Evolutionary conservation across 495 filamentous ascomycete genomes (phyloP), one percentile per base, ranked within the genome.

Genomic region (Talaromyces borbonicus): DNA sequence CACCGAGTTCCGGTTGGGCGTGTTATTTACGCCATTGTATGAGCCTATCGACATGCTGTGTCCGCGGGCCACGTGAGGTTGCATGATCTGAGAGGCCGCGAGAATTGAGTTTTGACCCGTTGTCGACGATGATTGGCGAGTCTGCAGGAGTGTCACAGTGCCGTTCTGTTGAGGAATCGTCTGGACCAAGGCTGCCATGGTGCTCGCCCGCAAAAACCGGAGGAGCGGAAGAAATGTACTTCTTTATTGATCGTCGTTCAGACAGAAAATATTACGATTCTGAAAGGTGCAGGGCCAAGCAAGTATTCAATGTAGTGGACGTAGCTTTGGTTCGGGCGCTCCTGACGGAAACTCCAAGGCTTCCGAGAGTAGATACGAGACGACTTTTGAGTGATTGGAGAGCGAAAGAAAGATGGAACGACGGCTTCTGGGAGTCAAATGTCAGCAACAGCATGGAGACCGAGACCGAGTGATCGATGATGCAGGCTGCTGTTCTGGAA

Each of bases 141-240:
- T 80, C 50, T 84, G 77, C 59, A 88, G 85, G 52, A 94, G 81
- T 45, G 84, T 83, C 57, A 85, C 77, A 50, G 84, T 85, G 57
- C 78, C 77, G 61, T 80, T 79, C 66, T 87, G 85, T 67, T 85
- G 79, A 55, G 87, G 83, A 60, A 90, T 89, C 51, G 87, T 78
- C 74, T 94, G 87, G 66, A 92, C 86, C 69, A 94, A 76, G 66
- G 87, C 86, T 70, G 87, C 87, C 87, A 94, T 94, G 62, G 58
- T 71, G 68, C 23, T 24, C 23, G 6, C 38, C 38, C 23, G 14
- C 38, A 41, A 9, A 41, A 40, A 26, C 31, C 14, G 16, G 31
- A 35, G 31, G n/a, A n/a, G n/a, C n/a, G n/a, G n/a, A n/a, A n/a
- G n/a, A 35, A 35, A 35, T n/a, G 38, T 12, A 22, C 18, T 24